Conservation (phyloP, 2,329 filamentous ascomycete species). For the Clarireedia sp. region DNA sequence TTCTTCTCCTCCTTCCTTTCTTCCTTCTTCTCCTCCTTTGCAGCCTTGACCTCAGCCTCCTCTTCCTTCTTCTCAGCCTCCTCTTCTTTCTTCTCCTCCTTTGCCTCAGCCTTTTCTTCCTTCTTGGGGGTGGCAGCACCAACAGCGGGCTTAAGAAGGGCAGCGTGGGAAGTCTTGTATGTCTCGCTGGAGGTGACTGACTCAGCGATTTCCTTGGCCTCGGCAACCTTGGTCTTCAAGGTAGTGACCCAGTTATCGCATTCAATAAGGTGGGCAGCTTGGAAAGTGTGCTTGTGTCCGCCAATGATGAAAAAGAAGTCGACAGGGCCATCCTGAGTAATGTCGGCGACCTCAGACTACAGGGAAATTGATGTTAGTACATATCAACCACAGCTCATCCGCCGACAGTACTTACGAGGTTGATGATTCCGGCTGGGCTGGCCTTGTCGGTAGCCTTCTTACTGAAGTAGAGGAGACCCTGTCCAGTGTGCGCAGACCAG, state of each 20-base stretch:
- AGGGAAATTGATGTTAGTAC: conserved; percentile 25
- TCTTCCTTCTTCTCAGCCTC: conserved; percentile 31
- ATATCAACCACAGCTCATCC: neutral
- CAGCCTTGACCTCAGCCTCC: conserved; percentile 32
- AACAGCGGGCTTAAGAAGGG: conserved; percentile 35
- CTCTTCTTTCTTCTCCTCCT: conserved; percentile 23
- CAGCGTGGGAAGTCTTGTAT: conserved; percentile 59
- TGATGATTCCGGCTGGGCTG: conserved; percentile 72
- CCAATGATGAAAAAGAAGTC: conserved; percentile 83
- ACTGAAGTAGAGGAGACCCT: conserved; percentile 87
- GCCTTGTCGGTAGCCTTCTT: conserved; percentile 71
- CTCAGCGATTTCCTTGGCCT: conserved; percentile 75
- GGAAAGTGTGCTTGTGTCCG: conserved; percentile 90
- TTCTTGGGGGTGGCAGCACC: conserved; percentile 28
- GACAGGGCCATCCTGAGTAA: conserved; percentile 64
- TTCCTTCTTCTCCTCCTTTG: conserved; percentile 30
- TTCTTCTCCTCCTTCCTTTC: conserved; percentile 27
- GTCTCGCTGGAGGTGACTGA: conserved; percentile 68
- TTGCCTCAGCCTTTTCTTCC: conserved; percentile 30
- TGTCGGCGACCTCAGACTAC: conserved; percentile 52
- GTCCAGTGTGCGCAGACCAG: conserved; percentile 89
- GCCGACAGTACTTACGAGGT: conserved; percentile 55
- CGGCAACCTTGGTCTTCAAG: conserved; percentile 71
- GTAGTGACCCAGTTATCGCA: conserved; percentile 89
- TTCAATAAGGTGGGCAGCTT: conserved; percentile 65